Evolutionary conservation across 208 protist genomes (phyloP).

Genomic region (Leishmania tarentolae): DNA sequence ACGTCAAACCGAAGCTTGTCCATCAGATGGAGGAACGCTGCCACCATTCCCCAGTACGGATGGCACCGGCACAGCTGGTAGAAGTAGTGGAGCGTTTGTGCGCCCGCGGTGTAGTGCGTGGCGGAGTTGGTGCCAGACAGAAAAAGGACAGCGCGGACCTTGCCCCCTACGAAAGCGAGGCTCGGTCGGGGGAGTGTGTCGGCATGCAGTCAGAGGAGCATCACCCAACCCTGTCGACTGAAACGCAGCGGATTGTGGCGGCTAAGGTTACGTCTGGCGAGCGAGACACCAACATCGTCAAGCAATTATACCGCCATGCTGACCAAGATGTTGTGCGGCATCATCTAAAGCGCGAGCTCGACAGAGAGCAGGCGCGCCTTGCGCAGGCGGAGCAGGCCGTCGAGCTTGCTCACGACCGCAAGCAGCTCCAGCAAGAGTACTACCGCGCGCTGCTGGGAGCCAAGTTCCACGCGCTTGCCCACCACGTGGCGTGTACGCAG

Average conservation of each 20-base stretch:
- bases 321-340: constrained; percentile 14
- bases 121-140: not conserved
- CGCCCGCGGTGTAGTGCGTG: constrained; percentile 34
- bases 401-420: constrained; percentile 33
- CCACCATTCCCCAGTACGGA: constrained; percentile 11
- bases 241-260: constrained; percentile 65
- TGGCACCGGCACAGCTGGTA: constrained; percentile 41
- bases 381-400: constrained; percentile 23
- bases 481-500: constrained; percentile 20
- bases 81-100: constrained; percentile 75
- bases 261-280: constrained; percentile 43
- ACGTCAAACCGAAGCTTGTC: constrained; percentile 58
- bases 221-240: constrained; percentile 46
- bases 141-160: not conserved
- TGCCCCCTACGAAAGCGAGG: not conserved
- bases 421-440: constrained; percentile 45
- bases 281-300: constrained; percentile 46
- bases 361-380: constrained; percentile 36
- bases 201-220: not conserved
- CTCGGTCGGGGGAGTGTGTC: not conserved
- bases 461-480: constrained; percentile 61
- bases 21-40: constrained; percentile 51
- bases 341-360: constrained; percentile 27
- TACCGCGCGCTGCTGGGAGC: constrained; percentile 43
- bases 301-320: constrained; percentile 37